Percentiles rank a stretch among this genome's conserved stretches.
phyloP scores from a whole-genome alignment of 1,139 yeast species.

The Taiozyma sp. region DNA sequence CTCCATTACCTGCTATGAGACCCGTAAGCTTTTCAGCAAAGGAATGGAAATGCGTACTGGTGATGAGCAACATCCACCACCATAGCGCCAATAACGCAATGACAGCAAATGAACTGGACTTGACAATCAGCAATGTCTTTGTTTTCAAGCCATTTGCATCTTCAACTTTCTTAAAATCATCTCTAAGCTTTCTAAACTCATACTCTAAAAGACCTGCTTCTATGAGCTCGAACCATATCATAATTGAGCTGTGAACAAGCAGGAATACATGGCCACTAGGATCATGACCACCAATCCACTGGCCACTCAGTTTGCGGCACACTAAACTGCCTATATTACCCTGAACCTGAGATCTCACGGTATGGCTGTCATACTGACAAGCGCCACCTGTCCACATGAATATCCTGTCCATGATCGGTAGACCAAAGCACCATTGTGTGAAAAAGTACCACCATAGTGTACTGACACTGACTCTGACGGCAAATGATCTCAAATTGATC shows the following conservation, averaged over 20 bases:
- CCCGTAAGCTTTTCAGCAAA: slow-evolving; percentile 70
- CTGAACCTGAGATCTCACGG: background rate
- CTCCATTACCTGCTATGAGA: slow-evolving; percentile 52
- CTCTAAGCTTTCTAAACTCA: slow-evolving; percentile 8
- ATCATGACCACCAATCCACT: slow-evolving; percentile 93
- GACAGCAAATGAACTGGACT: slow-evolving; percentile 42
- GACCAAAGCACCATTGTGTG: slow-evolving; percentile 85
- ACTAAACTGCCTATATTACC: slow-evolving; percentile 33
- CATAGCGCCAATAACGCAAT: slow-evolving; percentile 50
- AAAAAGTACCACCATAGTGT: slow-evolving; percentile 80
- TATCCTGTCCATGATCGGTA: slow-evolving; percentile 85
- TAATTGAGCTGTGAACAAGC: slow-evolving; percentile 65
- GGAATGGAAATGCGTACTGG: slow-evolving; percentile 83
- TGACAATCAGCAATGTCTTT: slow-evolving; percentile 17
- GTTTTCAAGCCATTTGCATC: background rate
- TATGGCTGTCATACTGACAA: slow-evolving; percentile 36
- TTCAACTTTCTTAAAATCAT: slow-evolving; percentile 4
- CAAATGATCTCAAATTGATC: slow-evolving; percentile 1
- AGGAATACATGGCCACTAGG: slow-evolving; percentile 93
- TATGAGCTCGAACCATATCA: slow-evolving; percentile 62
- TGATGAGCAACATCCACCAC: slow-evolving; percentile 87
- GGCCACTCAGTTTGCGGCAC: slow-evolving; percentile 62
- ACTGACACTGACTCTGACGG: slow-evolving; percentile 41
- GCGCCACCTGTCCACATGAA: slow-evolving; percentile 81
- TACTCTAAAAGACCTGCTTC: slow-evolving; percentile 6